Evolutionary conservation across 495 filamentous ascomycete species (phyloP).

Genomic region (Neurospora sp.): DNA sequence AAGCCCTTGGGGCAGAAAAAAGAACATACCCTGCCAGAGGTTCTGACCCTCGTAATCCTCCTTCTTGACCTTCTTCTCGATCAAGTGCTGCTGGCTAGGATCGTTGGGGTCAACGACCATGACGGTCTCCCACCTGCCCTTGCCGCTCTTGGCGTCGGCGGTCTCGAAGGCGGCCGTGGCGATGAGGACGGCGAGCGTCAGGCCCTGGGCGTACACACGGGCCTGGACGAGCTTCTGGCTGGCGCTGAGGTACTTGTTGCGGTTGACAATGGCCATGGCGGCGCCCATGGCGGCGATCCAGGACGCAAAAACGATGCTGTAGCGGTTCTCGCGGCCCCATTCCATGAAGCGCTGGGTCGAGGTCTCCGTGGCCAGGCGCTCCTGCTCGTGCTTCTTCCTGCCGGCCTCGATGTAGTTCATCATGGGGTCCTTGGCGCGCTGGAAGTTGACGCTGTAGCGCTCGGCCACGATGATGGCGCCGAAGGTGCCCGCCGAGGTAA

Average conservation of each 20-base stretch:
- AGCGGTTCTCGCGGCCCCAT: conserved; percentile 68
- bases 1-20: background rate
- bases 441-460: conserved; percentile 63
- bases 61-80: conserved; percentile 61
- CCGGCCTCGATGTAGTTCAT: conserved; percentile 57
- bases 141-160: conserved; percentile 63
- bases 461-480: conserved; percentile 80
- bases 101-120: conserved; percentile 64
- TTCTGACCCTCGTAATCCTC: conserved; percentile 72
- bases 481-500: conserved; percentile 76
- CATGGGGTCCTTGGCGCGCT: conserved; percentile 55
- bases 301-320: conserved; percentile 73
- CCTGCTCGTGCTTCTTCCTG: conserved; percentile 24
- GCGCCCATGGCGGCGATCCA: conserved; percentile 80
- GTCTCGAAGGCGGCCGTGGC: conserved; percentile 87
- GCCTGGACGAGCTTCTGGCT: conserved; percentile 95
- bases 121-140: conserved; percentile 67
- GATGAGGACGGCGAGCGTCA: conserved; percentile 81
- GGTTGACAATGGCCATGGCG: conserved; percentile 64
- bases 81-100: conserved; percentile 58
- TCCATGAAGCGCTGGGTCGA: conserved; percentile 44
- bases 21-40: conserved; percentile 69
- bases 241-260: conserved; percentile 64
- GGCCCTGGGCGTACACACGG: conserved; percentile 92
- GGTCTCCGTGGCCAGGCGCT: conserved; percentile 29